Percentiles rank a stretch among this genome's conserved stretches.
Evolutionary conservation across 2,329 filamentous ascomycete genomes (phyloP).

Genomic region (Lizonia empirigonia): DNA sequence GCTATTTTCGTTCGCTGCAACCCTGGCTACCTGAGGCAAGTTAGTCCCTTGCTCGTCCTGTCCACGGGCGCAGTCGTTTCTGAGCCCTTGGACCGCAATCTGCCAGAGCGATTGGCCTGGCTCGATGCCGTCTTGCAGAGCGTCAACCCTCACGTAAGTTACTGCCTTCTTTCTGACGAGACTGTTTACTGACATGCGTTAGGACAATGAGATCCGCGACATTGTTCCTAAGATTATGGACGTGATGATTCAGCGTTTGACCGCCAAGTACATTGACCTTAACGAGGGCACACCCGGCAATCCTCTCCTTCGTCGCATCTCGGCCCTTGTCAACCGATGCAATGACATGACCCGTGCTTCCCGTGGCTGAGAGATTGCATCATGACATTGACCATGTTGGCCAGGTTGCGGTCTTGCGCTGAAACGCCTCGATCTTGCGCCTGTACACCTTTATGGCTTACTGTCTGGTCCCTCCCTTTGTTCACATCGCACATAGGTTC

Average conservation of each 20-base stretch:
- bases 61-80: slow-evolving; percentile 68
- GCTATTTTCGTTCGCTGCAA: slow-evolving; percentile 64
- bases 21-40: slow-evolving; percentile 60
- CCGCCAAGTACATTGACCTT: slow-evolving; percentile 62
- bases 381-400: slow-evolving; percentile 18
- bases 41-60: slow-evolving; percentile 64
- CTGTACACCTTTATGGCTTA: background rate
- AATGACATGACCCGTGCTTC: slow-evolving; percentile 41
- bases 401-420: slow-evolving; percentile 27
- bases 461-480: background rate
- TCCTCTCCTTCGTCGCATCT: slow-evolving; percentile 59
- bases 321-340: slow-evolving; percentile 49
- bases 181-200: slow-evolving; percentile 19
- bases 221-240: slow-evolving; percentile 66
- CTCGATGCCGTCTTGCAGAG: slow-evolving; percentile 60
- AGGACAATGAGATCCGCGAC: slow-evolving; percentile 62
- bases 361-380: slow-evolving; percentile 16
- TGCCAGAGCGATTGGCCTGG: slow-evolving; percentile 63
- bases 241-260: slow-evolving; percentile 62
- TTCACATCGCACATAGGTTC: too few species aligned
- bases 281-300: slow-evolving; percentile 59
- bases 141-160: slow-evolving; percentile 60
- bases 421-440: slow-evolving; percentile 31
- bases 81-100: slow-evolving; percentile 59
- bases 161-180: background rate